These are phyloP conservation scores for Cyberlindnera amylophila DNA, from an alignment of 805 yeast genomes.

Conservation along the genomic window DNA sequence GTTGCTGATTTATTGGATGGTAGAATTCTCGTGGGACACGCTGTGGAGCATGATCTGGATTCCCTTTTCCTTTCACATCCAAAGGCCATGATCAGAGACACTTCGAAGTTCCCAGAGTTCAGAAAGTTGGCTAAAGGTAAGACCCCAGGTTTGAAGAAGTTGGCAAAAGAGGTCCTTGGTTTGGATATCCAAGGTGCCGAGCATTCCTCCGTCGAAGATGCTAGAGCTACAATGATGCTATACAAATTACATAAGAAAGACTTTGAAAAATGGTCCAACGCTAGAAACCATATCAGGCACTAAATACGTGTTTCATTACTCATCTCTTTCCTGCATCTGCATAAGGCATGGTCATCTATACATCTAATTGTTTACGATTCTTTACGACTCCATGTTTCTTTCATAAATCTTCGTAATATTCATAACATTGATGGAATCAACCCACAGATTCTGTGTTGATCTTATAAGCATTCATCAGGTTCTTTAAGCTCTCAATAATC, in stretches of 20 bases:
- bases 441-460: slow-evolving; percentile 30
- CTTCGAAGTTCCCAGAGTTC: slow-evolving; percentile 59
- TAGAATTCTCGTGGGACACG: slow-evolving; percentile 77
- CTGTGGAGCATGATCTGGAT: slow-evolving; percentile 73
- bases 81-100: slow-evolving; percentile 60
- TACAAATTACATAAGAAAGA: slow-evolving; percentile 59
- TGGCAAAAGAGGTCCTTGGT: slow-evolving; percentile 53
- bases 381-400: not conserved
- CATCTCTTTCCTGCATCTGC: no score
- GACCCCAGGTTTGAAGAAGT: slow-evolving; percentile 67
- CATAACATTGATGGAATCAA: no score
- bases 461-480: slow-evolving; percentile 52
- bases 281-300: slow-evolving; percentile 4
- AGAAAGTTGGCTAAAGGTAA: slow-evolving; percentile 59
- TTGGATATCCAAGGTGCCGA: slow-evolving; percentile 65
- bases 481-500: slow-evolving; percentile 66
- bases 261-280: slow-evolving; percentile 43
- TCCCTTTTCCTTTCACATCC: slow-evolving; percentile 69
- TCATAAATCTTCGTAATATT: not conserved
- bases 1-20: slow-evolving; percentile 51
- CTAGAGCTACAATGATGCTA: slow-evolving; percentile 81
- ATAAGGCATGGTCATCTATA: no score
- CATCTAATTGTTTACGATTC: no score
- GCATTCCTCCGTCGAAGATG: slow-evolving; percentile 90
- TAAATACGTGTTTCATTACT: no score